These are phyloP conservation scores for Annona cherimola DNA, from an alignment of 164 flowering plant species.

Conservation along the genomic window DNA sequence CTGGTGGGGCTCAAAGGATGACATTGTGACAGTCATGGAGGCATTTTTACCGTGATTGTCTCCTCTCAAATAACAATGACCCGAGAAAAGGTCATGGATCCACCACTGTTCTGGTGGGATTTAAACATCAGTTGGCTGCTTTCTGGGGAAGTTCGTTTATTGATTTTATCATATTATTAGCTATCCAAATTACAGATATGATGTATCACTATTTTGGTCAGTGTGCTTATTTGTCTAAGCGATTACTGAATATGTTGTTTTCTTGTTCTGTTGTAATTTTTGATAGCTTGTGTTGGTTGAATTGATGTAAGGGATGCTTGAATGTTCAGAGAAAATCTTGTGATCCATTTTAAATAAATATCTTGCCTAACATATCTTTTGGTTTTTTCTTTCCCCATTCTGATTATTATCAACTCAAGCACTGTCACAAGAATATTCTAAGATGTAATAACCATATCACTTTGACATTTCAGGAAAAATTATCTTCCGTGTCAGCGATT, in stretches of 20 bases:
- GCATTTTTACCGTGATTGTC: neutral
- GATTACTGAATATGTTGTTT: neutral
- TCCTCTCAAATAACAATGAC: neutral
- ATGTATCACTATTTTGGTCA: neutral
- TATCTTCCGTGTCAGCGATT: slow-evolving; percentile 4
- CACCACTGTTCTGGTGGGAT: neutral
- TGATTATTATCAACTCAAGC: neutral
- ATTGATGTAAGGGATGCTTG: too few species aligned
- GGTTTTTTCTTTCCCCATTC: neutral
- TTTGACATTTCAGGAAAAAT: slow-evolving; percentile 13
- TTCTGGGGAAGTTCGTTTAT: neutral
- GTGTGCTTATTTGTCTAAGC: neutral
- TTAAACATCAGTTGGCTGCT: neutral
- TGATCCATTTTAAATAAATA: neutral
- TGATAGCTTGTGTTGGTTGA: too few species aligned
- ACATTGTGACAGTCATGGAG: neutral
- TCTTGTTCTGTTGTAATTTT: neutral
- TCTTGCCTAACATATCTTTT: neutral
- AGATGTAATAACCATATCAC: neutral
- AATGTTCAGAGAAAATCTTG: neutral
- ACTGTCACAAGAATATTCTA: neutral
- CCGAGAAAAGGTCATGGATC: neutral
- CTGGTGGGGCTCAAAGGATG: neutral
- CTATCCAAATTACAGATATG: neutral
- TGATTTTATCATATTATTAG: neutral